Conservation (phyloP, 306 rosid species). For the Corylus avellana region DNA sequence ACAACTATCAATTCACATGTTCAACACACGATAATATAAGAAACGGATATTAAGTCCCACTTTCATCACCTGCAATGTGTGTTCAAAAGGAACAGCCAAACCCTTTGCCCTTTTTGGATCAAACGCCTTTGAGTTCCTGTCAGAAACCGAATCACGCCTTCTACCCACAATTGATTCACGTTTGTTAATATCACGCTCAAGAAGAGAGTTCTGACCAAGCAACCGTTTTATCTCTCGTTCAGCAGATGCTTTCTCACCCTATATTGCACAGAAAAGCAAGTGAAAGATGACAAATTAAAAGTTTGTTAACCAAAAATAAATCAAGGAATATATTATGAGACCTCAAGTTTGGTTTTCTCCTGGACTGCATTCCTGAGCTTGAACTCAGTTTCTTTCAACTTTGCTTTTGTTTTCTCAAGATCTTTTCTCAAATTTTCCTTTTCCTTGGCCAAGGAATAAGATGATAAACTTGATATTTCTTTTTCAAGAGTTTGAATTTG, state of each 20-base stretch:
- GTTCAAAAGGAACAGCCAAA: conserved; percentile 48
- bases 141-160: conserved; percentile 65
- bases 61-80: conserved; percentile 60
- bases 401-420: conserved; percentile 68
- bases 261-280: conserved; percentile 25
- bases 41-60: conserved; percentile 23
- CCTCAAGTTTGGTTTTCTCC: conserved; percentile 94
- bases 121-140: conserved; percentile 55
- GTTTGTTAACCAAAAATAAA: conserved; percentile 24
- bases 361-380: conserved; percentile 81
- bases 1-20: not conserved
- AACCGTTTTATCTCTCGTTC: conserved; percentile 81
- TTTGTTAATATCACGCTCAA: conserved; percentile 76
- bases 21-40: not conserved
- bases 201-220: conserved; percentile 75
- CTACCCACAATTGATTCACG: conserved; percentile 78
- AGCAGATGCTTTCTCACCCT: conserved; percentile 79
- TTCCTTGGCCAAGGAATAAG: conserved; percentile 73
- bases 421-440: conserved; percentile 75
- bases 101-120: conserved; percentile 64
- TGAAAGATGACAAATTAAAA: conserved; percentile 22
- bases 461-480: conserved; percentile 57
- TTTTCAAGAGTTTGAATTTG: conserved; percentile 66
- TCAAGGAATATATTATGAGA: conserved; percentile 33
- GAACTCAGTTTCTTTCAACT: conserved; percentile 74